phyloP scores from a whole-genome alignment of 305 asterid species.

The Coffea humblotiana region DNA sequence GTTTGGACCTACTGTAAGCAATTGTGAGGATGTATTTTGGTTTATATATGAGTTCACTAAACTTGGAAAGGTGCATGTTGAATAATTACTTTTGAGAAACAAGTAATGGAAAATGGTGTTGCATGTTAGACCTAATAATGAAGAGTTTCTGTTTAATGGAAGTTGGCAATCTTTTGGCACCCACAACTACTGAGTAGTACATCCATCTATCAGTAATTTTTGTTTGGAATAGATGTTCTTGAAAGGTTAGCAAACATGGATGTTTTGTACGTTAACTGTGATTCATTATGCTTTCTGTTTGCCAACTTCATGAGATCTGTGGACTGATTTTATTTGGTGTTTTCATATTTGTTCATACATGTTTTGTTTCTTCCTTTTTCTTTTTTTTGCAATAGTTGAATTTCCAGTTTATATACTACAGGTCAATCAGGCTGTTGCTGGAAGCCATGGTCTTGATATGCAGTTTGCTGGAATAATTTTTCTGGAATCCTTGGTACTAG shows the following conservation, averaged over 20 bases:
- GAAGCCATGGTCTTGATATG: constrained; percentile 69
- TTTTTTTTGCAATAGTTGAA: constrained; percentile 9
- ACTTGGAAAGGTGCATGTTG: neutral
- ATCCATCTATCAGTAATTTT: neutral
- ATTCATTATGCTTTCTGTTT: neutral
- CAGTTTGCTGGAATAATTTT: constrained; percentile 74
- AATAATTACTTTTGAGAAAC: neutral
- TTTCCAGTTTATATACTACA: constrained; percentile 35
- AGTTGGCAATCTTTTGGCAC: neutral
- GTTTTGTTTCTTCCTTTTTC: no score
- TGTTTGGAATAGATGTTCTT: neutral
- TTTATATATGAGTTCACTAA: neutral
- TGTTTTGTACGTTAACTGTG: neutral
- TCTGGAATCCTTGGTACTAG: constrained; percentile 75
- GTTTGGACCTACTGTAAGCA: neutral
- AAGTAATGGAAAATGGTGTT: neutral
- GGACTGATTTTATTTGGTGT: neutral
- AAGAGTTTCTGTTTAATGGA: neutral
- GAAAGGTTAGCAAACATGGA: neutral
- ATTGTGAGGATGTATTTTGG: neutral
- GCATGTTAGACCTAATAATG: no score
- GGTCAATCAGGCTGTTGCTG: constrained; percentile 77
- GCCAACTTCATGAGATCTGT: neutral
- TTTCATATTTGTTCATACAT: neutral
- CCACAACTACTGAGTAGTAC: neutral